Conservation (phyloP, 2,329 filamentous ascomycete species). For the Calonectria leucothoes region DNA sequence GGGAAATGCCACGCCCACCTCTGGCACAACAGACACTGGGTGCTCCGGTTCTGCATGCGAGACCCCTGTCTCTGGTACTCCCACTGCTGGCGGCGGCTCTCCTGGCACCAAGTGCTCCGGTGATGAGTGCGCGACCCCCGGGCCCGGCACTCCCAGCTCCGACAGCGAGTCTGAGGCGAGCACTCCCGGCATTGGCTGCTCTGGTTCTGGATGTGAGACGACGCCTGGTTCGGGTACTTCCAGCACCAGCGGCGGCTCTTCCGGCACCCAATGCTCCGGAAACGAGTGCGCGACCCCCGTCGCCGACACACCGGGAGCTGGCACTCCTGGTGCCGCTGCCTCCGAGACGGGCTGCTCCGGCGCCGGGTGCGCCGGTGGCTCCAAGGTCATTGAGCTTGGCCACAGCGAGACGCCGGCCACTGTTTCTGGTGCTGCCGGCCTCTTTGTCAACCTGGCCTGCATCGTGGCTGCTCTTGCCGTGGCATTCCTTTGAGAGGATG, state of each 20-base stretch:
- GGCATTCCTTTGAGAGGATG: background rate
- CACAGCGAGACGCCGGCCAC: conserved; percentile 22
- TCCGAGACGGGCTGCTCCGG: conserved; percentile 10
- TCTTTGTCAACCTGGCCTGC: conserved; percentile 6
- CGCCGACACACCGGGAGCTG: background rate
- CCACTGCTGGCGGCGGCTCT: background rate
- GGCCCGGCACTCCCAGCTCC: background rate
- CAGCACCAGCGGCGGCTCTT: background rate
- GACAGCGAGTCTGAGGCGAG: no score
- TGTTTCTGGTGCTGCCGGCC: conserved; percentile 25
- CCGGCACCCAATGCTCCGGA: background rate
- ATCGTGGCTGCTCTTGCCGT: background rate
- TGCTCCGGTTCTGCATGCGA: no score
- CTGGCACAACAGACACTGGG: background rate
- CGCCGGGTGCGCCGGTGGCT: background rate
- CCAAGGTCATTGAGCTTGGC: background rate
- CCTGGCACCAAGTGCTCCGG: background rate
- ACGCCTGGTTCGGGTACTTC: background rate
- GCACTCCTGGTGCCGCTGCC: background rate
- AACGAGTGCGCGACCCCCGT: background rate
- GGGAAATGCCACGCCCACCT: conserved; percentile 14
- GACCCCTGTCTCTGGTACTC: background rate
- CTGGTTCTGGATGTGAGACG: background rate
- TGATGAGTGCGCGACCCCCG: background rate
- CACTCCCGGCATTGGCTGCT: background rate